Percentiles rank a stretch among this genome's conserved stretches.
phyloP scores from a whole-genome alignment of 257 asterid species.

The Capsicum rhomboideum region DNA sequence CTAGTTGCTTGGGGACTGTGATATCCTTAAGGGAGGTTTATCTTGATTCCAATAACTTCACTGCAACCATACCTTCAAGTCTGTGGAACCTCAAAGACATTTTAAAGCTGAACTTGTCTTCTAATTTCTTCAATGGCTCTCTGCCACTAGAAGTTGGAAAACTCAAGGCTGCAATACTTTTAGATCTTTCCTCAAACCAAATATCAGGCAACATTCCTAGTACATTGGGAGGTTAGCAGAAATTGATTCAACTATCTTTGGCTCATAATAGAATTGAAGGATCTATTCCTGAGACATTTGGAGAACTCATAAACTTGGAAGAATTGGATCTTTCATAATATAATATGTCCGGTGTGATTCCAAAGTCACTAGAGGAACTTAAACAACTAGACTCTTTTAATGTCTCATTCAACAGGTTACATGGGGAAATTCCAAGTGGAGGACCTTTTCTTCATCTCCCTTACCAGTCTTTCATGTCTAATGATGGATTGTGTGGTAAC shows the following conservation, averaged over 20 bases:
- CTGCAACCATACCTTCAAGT: too few species aligned
- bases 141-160: not conserved
- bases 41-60: too few species aligned
- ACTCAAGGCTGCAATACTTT: not conserved
- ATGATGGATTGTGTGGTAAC: not conserved
- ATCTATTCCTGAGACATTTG: too few species aligned
- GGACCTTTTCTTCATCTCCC: not conserved
- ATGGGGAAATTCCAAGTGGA: not conserved
- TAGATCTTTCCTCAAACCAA: constrained; percentile 23
- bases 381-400: not conserved
- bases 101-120: too few species aligned
- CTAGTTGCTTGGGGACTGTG: too few species aligned
- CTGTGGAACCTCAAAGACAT: too few species aligned
- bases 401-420: not conserved
- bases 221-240: constrained; percentile 3
- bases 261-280: too few species aligned
- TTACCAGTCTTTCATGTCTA: not conserved
- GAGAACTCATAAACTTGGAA: too few species aligned
- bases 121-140: too few species aligned
- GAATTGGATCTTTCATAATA: too few species aligned
- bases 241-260: too few species aligned
- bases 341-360: not conserved
- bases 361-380: constrained; percentile 7
- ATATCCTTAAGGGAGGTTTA: too few species aligned
- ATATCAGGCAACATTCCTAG: constrained; percentile 18